Conservation (phyloP, 1,284 basidiomycete species). For the Neotropicomus parvogracilis region DNA sequence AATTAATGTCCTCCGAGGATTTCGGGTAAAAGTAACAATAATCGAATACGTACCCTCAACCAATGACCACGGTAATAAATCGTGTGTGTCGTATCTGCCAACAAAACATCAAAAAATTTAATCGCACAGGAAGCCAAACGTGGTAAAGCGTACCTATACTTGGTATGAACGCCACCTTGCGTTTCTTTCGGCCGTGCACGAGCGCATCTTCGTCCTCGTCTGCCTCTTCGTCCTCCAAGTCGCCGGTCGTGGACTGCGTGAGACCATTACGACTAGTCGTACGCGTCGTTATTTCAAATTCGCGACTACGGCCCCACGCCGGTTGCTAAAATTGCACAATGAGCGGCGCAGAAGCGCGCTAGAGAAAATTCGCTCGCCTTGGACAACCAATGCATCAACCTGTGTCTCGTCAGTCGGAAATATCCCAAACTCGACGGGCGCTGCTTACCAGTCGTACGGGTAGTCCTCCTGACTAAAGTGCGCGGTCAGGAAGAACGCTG, state of each 20-base stretch:
- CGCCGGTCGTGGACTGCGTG: constrained; percentile 64
- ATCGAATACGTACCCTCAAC: constrained; percentile 57
- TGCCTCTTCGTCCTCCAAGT: constrained; percentile 73
- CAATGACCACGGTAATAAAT: constrained; percentile 84
- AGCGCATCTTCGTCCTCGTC: constrained; percentile 48
- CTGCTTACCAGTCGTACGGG: constrained; percentile 69
- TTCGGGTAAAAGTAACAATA: constrained; percentile 8
- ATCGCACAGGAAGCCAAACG: constrained; percentile 18
- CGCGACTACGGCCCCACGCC: constrained; percentile 76
- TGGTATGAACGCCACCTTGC: constrained; percentile 73
- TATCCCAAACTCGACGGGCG: constrained; percentile 5
- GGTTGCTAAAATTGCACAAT: constrained; percentile 59
- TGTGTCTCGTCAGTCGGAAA: constrained; percentile 29
- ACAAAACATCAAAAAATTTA: constrained; percentile 2
- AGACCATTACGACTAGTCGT: constrained; percentile 58
- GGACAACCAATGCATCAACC: constrained; percentile 82
- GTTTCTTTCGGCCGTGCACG: constrained; percentile 64
- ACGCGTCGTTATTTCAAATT: constrained; percentile 83
- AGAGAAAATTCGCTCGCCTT: constrained; percentile 46
- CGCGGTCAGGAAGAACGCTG: constrained; percentile 83
- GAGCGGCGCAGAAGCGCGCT: constrained; percentile 14
- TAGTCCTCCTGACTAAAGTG: constrained; percentile 84
- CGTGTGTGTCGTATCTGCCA: constrained; percentile 74
- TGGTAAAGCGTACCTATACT: constrained; percentile 56
- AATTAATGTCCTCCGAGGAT: constrained; percentile 27